Evolutionary conservation across 139 green algal genomes (phyloP), one percentile per base, ranked within the genome.

Genomic region (Picochlorum sp.): DNA sequence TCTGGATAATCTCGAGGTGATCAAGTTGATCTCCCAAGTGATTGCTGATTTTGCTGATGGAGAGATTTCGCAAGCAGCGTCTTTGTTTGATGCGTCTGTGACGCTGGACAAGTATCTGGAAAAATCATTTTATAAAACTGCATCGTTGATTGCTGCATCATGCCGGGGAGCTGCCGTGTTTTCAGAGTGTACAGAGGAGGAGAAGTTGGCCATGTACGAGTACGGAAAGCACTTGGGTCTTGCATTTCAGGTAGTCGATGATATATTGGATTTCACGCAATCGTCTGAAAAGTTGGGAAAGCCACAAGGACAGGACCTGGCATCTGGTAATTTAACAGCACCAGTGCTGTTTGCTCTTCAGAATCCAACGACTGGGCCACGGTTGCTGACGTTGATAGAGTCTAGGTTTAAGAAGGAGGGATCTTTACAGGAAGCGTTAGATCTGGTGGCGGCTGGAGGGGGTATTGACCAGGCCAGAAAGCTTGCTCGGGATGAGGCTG

Each of bases 21-120:
- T 71, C 30, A 97, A 98, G 77, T 85, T 97, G 24, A 97, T 97
- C 63, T 89, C 77, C 38, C 86, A 97, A 66, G 94, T 99, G 13
- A 98, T 99, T 62, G 94, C 94, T 5, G 93, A 98, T 73, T 99
- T 99, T 87, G 94, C 94, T 3, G 91, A 98, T 67, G 94, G 94
- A 4, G 94, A 99, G 74, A 98, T 99, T 79, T 86, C 77, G 57
- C 94, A 99, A 83, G 64, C 67, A 10, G 67, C 67, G 24, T 52
- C 64, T 60, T 69, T 97, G 61, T 98, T 97, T 69, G 88, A 98
- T 77, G 88, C 77, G 0, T 76, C 86, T 20, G 68, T 96, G 54
- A 97, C 85, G 2, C 67, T 95, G 21, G 77, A 96, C 38, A 63
- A 90, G 56, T 99, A 99, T 82, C 62, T 95, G 44, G 86, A 96